phyloP scores from a whole-genome alignment of 2,329 filamentous ascomycete genomes.

The Lasiodiplodia citricola region DNA sequence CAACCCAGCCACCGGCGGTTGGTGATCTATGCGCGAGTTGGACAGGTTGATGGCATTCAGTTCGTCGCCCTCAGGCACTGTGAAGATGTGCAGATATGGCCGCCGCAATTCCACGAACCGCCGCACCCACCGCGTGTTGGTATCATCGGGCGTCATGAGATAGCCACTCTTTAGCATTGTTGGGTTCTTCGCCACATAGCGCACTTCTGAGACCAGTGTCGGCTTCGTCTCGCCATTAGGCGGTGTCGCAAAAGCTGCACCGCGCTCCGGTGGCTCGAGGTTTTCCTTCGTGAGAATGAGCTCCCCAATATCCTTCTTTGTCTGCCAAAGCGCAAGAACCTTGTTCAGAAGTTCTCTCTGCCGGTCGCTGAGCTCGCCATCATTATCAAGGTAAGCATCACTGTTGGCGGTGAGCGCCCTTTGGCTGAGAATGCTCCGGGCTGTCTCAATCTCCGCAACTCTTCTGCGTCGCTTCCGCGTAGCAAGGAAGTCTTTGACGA shows the following conservation, averaged over 20 bases:
- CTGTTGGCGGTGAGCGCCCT: slow-evolving; percentile 40
- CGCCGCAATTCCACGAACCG: slow-evolving; percentile 90
- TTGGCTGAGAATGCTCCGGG: slow-evolving; percentile 68
- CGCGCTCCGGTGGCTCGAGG: slow-evolving; percentile 72
- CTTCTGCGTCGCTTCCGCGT: slow-evolving; percentile 75
- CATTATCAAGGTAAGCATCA: slow-evolving; percentile 29
- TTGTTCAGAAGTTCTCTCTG: slow-evolving; percentile 54
- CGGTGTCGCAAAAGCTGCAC: slow-evolving; percentile 51
- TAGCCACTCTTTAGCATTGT: slow-evolving; percentile 81
- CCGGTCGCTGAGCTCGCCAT: slow-evolving; percentile 33
- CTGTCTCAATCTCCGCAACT: slow-evolving; percentile 79
- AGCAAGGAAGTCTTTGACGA: slow-evolving; percentile 85
- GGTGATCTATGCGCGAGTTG: slow-evolving; percentile 89
- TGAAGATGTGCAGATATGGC: slow-evolving; percentile 91
- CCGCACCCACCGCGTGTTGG: slow-evolving; percentile 84
- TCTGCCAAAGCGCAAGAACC: slow-evolving; percentile 69
- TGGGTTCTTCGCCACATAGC: slow-evolving; percentile 77
- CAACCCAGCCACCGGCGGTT: slow-evolving; percentile 82
- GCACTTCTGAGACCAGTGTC: slow-evolving; percentile 75
- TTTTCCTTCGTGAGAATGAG: slow-evolving; percentile 55
- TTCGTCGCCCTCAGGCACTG: slow-evolving; percentile 84
- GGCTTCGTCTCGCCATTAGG: slow-evolving; percentile 57
- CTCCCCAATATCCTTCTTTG: slow-evolving; percentile 49
- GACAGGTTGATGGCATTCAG: slow-evolving; percentile 86
- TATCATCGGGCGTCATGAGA: slow-evolving; percentile 81